phyloP scores from a whole-genome alignment of 139 green algal genomes.

The Picochlorum costavermella region DNA sequence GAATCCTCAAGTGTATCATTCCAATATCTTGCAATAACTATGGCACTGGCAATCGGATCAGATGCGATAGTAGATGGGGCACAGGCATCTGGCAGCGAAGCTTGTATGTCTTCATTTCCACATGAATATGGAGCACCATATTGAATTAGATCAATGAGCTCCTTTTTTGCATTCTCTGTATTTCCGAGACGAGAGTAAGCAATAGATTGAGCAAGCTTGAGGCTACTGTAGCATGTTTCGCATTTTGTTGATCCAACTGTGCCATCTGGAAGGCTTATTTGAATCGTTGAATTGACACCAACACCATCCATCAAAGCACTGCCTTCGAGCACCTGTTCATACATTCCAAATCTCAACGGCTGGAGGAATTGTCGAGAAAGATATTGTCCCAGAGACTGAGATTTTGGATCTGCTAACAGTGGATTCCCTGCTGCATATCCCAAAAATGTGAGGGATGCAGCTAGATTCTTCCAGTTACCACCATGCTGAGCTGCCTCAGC shows the following conservation, averaged over 20 bases:
- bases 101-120: background rate
- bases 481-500: background rate
- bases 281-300: background rate
- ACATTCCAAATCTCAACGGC: background rate
- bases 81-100: background rate
- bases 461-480: background rate
- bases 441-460: constrained; percentile 1
- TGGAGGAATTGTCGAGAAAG: background rate
- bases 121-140: background rate
- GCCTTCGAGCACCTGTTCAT: background rate
- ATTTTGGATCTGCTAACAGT: background rate
- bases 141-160: background rate
- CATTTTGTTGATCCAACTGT: background rate
- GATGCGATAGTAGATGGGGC: background rate
- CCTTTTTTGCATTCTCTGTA: background rate
- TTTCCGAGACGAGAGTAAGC: background rate
- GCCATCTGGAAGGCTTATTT: background rate
- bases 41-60: background rate
- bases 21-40: background rate
- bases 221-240: background rate
- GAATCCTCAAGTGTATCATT: background rate
- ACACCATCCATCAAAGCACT: background rate
- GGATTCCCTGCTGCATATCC: background rate
- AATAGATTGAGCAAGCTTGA: background rate
- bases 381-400: background rate